Evolutionary conservation across 768 basidiomycete genomes (phyloP).

Genomic region (Thelephora aurantiotincta): DNA sequence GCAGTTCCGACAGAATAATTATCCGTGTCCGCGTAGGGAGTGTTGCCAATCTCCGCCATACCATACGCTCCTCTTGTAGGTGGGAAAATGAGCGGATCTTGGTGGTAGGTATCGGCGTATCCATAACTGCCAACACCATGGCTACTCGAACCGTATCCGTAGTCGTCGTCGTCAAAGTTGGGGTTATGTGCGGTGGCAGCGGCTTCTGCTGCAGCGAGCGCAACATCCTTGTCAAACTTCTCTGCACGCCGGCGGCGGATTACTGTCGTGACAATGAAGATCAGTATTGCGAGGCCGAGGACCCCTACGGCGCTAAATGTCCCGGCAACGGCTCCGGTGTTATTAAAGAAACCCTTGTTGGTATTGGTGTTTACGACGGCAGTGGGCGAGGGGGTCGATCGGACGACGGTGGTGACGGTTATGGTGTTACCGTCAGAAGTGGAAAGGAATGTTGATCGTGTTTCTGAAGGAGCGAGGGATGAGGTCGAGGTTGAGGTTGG

Average conservation of each 20-base stretch:
- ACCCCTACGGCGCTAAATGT: slow-evolving; percentile 63
- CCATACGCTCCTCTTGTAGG: slow-evolving; percentile 17
- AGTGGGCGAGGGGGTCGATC: background rate
- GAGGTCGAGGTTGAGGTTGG: slow-evolving; percentile 1
- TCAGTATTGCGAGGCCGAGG: slow-evolving; percentile 32
- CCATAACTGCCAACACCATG: slow-evolving; percentile 11
- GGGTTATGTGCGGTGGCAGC: slow-evolving; percentile 33
- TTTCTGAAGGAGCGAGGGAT: background rate
- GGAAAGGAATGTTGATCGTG: slow-evolving; percentile 2
- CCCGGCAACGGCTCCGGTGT: slow-evolving; percentile 60
- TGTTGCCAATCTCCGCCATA: slow-evolving; percentile 1
- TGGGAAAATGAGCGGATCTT: slow-evolving; percentile 34
- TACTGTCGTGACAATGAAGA: slow-evolving; percentile 36
- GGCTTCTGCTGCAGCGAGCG: slow-evolving; percentile 55
- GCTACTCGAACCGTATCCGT: slow-evolving; percentile 20
- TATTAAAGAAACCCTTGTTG: slow-evolving; percentile 45
- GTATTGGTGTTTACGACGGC: slow-evolving; percentile 4
- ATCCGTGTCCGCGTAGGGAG: slow-evolving; percentile 5
- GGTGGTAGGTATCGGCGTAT: slow-evolving; percentile 40
- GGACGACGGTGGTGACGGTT: background rate
- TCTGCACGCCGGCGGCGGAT: slow-evolving; percentile 50
- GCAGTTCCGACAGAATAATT: slow-evolving; percentile 15
- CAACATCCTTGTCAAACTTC: slow-evolving; percentile 61
- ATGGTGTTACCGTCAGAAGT: background rate
- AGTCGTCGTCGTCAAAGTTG: slow-evolving; percentile 38